These are phyloP conservation scores for Lodderomyces margitis DNA, from an alignment of 1,139 yeast species.

Conservation along the genomic window DNA sequence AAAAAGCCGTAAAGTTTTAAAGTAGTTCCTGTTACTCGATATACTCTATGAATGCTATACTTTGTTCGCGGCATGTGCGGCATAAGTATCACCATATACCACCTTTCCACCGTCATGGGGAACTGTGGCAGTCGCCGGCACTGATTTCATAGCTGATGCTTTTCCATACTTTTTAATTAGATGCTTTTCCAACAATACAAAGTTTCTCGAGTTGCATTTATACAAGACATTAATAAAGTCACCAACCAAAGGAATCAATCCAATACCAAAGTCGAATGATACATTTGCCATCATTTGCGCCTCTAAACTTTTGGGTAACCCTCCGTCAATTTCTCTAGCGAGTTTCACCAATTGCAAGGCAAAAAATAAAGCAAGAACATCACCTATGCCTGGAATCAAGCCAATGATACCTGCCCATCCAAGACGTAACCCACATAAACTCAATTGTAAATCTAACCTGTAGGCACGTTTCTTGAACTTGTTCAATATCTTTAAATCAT, in stretches of 20 bases:
- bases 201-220: conserved; percentile 75
- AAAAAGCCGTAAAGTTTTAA: background rate
- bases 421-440: conserved; percentile 59
- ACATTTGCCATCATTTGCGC: conserved; percentile 60
- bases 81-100: background rate
- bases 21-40: too few relatives aligned
- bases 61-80: background rate
- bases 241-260: conserved; percentile 73
- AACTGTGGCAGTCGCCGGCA: conserved; percentile 6
- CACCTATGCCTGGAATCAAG: conserved; percentile 65
- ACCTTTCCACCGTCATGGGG: background rate
- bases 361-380: conserved; percentile 47
- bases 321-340: conserved; percentile 62
- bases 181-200: conserved; percentile 58
- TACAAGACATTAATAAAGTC: conserved; percentile 65
- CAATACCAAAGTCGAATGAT: conserved; percentile 62
- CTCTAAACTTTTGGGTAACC: conserved; percentile 51
- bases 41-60: background rate
- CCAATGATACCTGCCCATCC: conserved; percentile 79
- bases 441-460: conserved; percentile 60
- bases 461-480: conserved; percentile 62
- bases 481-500: conserved; percentile 53
- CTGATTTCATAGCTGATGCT: background rate
- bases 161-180: conserved; percentile 42
- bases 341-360: conserved; percentile 49